Conservation (phyloP, 805 yeast species). For the Kuraishia piskuri region DNA sequence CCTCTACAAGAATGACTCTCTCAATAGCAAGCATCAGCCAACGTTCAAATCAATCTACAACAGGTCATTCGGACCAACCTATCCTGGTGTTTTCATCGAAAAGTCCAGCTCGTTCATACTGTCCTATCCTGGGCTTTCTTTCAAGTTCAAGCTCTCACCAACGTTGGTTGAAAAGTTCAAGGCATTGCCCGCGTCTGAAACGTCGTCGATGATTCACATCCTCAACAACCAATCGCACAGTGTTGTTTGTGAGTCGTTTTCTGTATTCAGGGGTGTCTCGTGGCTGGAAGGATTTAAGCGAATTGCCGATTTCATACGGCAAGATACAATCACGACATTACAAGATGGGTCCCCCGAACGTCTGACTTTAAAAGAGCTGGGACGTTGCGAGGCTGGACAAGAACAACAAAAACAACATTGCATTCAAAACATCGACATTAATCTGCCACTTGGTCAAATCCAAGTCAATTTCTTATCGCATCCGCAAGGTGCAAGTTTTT, state of each 20-base stretch:
- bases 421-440: constrained; percentile 7
- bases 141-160: constrained; percentile 29
- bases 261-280: constrained; percentile 30
- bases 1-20: constrained; percentile 14
- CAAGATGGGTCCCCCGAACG: neutral
- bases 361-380: constrained; percentile 5
- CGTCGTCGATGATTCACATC: constrained; percentile 14
- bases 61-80: constrained; percentile 54
- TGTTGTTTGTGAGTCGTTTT: constrained; percentile 27
- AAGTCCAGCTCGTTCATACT: constrained; percentile 28
- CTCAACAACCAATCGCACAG: constrained; percentile 20
- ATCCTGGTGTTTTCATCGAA: constrained; percentile 35
- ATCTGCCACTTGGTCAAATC: constrained; percentile 11
- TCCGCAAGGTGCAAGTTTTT: constrained; percentile 12
- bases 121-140: constrained; percentile 49
- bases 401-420: neutral
- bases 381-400: neutral
- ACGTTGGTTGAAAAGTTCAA: constrained; percentile 7
- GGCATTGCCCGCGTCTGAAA: constrained; percentile 3
- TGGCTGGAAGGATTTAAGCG: constrained; percentile 16
- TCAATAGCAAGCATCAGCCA: constrained; percentile 6
- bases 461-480: constrained; percentile 16
- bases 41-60: constrained; percentile 40
- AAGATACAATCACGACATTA: neutral
- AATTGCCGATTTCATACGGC: constrained; percentile 1